Conservation (phyloP, 2,329 filamentous ascomycete genomes). For the Exophiala sp. region DNA sequence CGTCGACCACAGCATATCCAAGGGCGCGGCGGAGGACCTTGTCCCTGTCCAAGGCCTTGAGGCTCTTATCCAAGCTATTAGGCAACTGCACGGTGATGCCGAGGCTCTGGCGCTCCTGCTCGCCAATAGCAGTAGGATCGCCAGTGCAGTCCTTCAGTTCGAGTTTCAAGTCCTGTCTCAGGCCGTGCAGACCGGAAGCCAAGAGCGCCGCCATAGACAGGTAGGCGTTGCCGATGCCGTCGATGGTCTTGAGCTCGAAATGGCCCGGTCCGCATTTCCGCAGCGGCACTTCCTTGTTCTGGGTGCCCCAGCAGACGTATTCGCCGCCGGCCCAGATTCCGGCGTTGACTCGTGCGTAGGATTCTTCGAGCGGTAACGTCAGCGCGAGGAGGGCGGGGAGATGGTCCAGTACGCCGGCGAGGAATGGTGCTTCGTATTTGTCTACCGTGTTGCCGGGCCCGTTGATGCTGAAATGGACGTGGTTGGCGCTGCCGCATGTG, state of each 20-base stretch:
- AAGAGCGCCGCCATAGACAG: conserved; percentile 59
- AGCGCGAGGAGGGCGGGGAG: conserved; percentile 63
- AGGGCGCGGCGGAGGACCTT: conserved; percentile 30
- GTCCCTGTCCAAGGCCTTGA: conserved; percentile 33
- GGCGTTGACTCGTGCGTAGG: conserved; percentile 63
- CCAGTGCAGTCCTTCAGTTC: conserved; percentile 33
- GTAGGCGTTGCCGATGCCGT: conserved; percentile 74
- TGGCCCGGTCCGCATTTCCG: conserved; percentile 60
- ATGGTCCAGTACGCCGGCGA: conserved; percentile 63
- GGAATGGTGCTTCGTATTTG: conserved; percentile 55
- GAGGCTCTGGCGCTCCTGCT: conserved; percentile 31
- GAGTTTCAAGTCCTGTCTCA: conserved; percentile 35
- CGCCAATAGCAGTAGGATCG: conserved; percentile 34
- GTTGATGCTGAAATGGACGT: conserved; percentile 64
- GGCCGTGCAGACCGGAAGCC: conserved; percentile 53
- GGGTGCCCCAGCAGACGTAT: conserved; percentile 73
- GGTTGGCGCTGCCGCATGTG: conserved; percentile 59
- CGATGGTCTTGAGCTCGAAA: conserved; percentile 74
- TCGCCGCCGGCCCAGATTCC: conserved; percentile 72
- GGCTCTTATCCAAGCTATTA: conserved; percentile 34
- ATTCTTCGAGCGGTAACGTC: conserved; percentile 58
- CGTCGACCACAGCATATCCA: conserved; percentile 29
- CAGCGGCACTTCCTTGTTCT: conserved; percentile 71
- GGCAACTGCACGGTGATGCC: conserved; percentile 38
- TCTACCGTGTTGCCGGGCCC: conserved; percentile 34